Evolutionary conservation across 306 rosid species (phyloP), one percentile per base, ranked within the genome.

Genomic region (Trichosanthes truncata): DNA sequence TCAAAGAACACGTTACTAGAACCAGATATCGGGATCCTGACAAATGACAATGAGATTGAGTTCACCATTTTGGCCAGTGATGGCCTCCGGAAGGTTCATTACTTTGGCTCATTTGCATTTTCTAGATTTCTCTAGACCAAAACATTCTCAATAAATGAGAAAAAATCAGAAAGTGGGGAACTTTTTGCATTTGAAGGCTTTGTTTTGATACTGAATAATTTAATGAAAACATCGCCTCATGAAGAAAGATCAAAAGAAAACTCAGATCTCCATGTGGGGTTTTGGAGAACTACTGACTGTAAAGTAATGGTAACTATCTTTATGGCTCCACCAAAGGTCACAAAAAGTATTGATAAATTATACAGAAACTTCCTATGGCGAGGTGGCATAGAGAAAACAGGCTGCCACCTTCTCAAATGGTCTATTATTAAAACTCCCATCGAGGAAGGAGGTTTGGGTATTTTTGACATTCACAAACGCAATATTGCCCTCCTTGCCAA

Each of bases 71-170:
- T 76, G 80, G 85, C 78, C 56, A 82, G 85, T 25, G 88, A 82
- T 76, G 85, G 88, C 25, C 68, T 90, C 17, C 89, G 93, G 93
- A 85, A 92, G 82, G 91, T 88, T 55, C 43, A 62, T 11, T 69
- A 35, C 46, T 65, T 9, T 65, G 8, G 46, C 73, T 35, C 48
- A 3, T 65, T 17, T 35, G 13, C 45, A 6, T 65, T 4, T 35
- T 15, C 13, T 35, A 23, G 1, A 65, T 33, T 63, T 41, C 9
- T 6, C 33, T 15, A 1, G 72, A 61, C 40, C 60, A 61, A 61
- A 29, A 29, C n/a, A 57, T 57, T 60, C 66, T 60, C 18, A 60
- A 60, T 60, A 9, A 59, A 25, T 12, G 66, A 60, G 17, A 23
- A 59, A 57, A 25, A 23, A 10, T 9, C 29, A 60, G 63, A 9